phyloP scores from a whole-genome alignment of 2,329 filamentous ascomycete genomes.

The Alternaria brassicicola region DNA sequence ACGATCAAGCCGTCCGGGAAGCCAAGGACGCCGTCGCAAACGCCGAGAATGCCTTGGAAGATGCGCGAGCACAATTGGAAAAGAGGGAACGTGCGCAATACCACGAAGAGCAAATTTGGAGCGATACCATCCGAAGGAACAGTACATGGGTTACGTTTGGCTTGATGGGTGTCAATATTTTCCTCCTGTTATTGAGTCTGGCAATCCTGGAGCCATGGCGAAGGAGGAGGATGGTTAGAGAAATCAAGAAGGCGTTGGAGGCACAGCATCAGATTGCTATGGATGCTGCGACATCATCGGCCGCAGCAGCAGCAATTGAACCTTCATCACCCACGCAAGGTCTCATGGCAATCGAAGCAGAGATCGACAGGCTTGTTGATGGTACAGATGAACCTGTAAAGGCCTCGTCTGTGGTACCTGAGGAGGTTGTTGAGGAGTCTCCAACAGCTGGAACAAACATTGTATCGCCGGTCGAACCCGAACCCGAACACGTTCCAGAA shows the following conservation, averaged over 20 bases:
- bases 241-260: constrained; percentile 59
- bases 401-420: constrained; percentile 5
- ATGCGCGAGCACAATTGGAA: constrained; percentile 75
- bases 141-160: constrained; percentile 99
- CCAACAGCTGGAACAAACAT: constrained; percentile 11
- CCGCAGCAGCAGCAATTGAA: constrained; percentile 6
- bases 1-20: constrained; percentile 80
- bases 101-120: constrained; percentile 99
- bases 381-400: not conserved
- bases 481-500: constrained; percentile 6
- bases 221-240: constrained; percentile 76
- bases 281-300: constrained; percentile 15
- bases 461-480: constrained; percentile 2
- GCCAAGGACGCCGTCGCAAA: constrained; percentile 74
- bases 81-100: constrained; percentile 87
- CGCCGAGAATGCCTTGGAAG: constrained; percentile 81
- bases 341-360: constrained; percentile 23
- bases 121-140: constrained; percentile 93
- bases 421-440: constrained; percentile 14
- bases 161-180: constrained; percentile 93
- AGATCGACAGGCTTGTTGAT: constrained; percentile 29
- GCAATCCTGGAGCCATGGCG: constrained; percentile 94
- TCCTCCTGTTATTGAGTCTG: constrained; percentile 85
- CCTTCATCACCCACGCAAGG: constrained; percentile 2
- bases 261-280: constrained; percentile 35